phyloP scores from a whole-genome alignment of 2,329 filamentous ascomycete species.

The Colletotrichum agaves region DNA sequence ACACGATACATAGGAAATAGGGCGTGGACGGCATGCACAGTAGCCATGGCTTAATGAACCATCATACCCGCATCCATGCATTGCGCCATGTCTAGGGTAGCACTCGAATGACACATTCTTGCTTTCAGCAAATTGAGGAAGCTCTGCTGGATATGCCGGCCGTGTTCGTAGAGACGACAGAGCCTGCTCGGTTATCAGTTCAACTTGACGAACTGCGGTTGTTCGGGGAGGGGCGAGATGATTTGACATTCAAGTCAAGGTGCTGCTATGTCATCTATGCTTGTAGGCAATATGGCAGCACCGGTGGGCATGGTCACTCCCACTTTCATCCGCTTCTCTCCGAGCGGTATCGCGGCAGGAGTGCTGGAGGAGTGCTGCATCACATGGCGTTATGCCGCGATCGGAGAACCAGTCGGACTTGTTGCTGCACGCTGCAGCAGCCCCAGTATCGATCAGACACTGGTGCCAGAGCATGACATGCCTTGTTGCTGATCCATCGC shows the following conservation, averaged over 20 bases:
- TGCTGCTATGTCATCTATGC: too few relatives aligned
- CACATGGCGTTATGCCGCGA: slow-evolving; percentile 21
- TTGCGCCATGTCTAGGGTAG: background rate
- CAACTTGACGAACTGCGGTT: background rate
- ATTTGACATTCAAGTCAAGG: too few relatives aligned
- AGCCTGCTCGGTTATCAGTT: background rate
- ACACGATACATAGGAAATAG: too few relatives aligned
- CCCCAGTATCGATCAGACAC: background rate
- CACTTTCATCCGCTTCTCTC: too few relatives aligned
- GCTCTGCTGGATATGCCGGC: background rate
- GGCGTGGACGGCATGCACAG: background rate
- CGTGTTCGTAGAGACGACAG: background rate
- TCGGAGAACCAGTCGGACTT: slow-evolving; percentile 21
- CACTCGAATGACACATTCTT: slow-evolving; percentile 22
- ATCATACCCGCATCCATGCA: too few relatives aligned
- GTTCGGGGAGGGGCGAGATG: too few relatives aligned
- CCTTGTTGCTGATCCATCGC: slow-evolving; percentile 7
- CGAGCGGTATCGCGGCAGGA: too few relatives aligned
- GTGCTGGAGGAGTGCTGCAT: too few relatives aligned
- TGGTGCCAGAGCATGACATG: slow-evolving; percentile 3
- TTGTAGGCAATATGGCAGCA: background rate
- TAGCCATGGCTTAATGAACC: background rate
- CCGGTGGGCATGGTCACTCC: too few relatives aligned
- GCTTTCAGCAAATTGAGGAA: slow-evolving; percentile 2
- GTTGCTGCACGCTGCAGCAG: background rate